These are phyloP conservation scores for Hymenoscyphus scutula DNA, from an alignment of 2,329 filamentous ascomycete genomes.

Conservation along the genomic window DNA sequence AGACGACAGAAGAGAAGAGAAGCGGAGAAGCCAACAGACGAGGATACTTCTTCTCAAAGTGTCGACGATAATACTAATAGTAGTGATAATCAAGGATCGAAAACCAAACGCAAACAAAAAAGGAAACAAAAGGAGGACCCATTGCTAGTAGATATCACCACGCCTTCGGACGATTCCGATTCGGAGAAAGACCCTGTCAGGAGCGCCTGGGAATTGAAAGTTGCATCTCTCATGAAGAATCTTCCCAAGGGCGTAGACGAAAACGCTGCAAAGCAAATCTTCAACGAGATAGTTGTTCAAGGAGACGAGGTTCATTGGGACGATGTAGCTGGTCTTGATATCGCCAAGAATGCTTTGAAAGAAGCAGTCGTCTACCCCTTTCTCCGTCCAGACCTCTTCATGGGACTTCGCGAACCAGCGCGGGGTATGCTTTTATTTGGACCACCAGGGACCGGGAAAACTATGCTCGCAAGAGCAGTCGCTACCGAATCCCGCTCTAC, in stretches of 20 bases:
- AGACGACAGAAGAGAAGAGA: slow-evolving; percentile 26
- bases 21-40: slow-evolving; percentile 23
- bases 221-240: slow-evolving; percentile 67
- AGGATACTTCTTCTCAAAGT: slow-evolving; percentile 33
- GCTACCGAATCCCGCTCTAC: slow-evolving; percentile 93
- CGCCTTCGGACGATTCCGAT: slow-evolving; percentile 46
- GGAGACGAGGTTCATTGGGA: slow-evolving; percentile 95
- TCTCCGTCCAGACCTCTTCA: slow-evolving; percentile 89
- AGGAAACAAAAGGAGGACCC: slow-evolving; percentile 37
- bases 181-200: slow-evolving; percentile 44
- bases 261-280: slow-evolving; percentile 80
- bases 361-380: slow-evolving; percentile 98
- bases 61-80: slow-evolving; percentile 34
- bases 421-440: slow-evolving; percentile 95
- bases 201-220: slow-evolving; percentile 58
- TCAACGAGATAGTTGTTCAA: slow-evolving; percentile 93
- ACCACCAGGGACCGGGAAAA: slow-evolving; percentile 96
- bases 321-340: slow-evolving; percentile 86
- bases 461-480: slow-evolving; percentile 92
- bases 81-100: slow-evolving; percentile 27
- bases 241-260: slow-evolving; percentile 81
- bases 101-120: slow-evolving; percentile 30
- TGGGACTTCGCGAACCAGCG: slow-evolving; percentile 89
- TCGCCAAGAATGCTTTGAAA: slow-evolving; percentile 87
- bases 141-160: slow-evolving; percentile 39